Evolutionary conservation across 805 yeast species (phyloP), one percentile per base, ranked within the genome.

Genomic region (Saccharomycopsis selenospora): DNA sequence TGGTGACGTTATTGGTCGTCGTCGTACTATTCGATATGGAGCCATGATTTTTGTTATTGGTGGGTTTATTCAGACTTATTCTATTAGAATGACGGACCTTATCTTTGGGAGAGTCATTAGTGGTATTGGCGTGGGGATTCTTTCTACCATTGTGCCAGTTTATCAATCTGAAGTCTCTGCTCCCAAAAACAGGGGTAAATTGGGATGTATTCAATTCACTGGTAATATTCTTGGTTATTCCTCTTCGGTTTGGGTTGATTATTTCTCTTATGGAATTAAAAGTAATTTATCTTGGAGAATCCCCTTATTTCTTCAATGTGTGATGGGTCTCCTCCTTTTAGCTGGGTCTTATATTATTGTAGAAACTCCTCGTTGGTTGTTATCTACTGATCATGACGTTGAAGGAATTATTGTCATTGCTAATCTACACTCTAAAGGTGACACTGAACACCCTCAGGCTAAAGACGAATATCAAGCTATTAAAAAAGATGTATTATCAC

Each of bases 101-200:
- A 78, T 82, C n/a, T 57, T 79, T 11, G 95, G 95, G 2, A 69
- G 96, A 57, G 76, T 85, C 26, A 73, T 87, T 42, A 74, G 86
- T 36, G 96, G 96, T 14, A 56, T 87, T n/a, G 95, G 95, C 1
- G 90, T 88, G 23, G 96, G 96, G 2, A 67, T 88, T 47, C 68
- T 88, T 42, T 80, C 90, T 23, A 82, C 95, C 5, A 82, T 88
- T 53, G 90, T 88, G 8, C 95, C 95, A 1, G 80, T 86, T 44
- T 88, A 86, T 64, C 95, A 87, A 62, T 80, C 90, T 44, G 96
- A 88, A 61, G 85, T 89, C 44, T 79, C 90, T 4, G 96, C 96
- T 1, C 83, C 89, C 22, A 85, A 85, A 59, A 85, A 85, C 56
- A 73, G 96, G 59, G 96, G 96, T 2, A 76, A 79, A 58, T 69